A percentile compares a stretch with the other conserved stretches of the same genome.
These are phyloP conservation scores for Silybum marianum DNA, from an alignment of 129 eudicot species.

Conservation along the genomic window DNA sequence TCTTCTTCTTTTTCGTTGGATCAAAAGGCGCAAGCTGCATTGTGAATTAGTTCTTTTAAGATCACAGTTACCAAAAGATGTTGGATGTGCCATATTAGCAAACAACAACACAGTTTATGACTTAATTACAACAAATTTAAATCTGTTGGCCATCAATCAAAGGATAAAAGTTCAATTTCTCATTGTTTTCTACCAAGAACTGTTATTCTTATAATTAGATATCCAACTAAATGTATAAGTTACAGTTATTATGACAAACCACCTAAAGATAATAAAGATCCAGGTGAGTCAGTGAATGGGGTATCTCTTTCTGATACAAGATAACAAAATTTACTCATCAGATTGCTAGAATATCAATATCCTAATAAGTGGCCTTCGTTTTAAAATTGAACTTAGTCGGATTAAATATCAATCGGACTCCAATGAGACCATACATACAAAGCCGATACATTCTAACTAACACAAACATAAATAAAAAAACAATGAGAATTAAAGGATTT, in stretches of 20 bases:
- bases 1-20: conserved; percentile 71
- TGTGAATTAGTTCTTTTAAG: neutral
- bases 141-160: neutral
- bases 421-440: no score
- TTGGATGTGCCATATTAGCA: neutral
- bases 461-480: no score
- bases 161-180: neutral
- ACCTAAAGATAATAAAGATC: neutral
- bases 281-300: neutral
- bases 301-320: neutral
- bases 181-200: neutral
- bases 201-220: neutral
- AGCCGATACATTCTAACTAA: no score
- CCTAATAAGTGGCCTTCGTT: no score
- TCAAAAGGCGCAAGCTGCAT: conserved; percentile 67
- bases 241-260: neutral
- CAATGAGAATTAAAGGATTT: neutral
- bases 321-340: no score
- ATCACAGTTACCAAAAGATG: neutral
- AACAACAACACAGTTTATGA: neutral
- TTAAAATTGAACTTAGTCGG: no score
- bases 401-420: no score
- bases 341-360: no score
- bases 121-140: neutral
- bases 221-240: neutral